A percentile compares a stretch with the other conserved stretches of the same genome.
Conservation (phyloP, 176 grass and related monocot species). For the Oryza coarctata region DNA sequence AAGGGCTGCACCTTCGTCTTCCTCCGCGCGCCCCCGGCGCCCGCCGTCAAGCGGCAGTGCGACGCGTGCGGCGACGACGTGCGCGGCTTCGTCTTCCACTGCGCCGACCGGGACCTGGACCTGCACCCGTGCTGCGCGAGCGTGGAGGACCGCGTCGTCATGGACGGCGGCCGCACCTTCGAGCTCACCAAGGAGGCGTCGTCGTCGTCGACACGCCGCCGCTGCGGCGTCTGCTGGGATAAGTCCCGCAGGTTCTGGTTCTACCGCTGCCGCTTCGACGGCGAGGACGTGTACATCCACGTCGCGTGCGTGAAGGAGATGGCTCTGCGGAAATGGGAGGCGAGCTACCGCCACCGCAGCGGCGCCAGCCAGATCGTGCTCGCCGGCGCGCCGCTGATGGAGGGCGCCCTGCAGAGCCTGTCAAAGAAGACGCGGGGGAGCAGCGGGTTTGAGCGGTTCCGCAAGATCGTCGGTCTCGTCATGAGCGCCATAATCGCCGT, state of each 20-base stretch:
- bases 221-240: not conserved
- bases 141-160: not conserved
- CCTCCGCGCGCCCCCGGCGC: not conserved
- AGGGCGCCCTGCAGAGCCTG: not conserved
- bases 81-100: not conserved
- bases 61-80: not conserved
- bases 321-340: not conserved
- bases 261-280: not conserved
- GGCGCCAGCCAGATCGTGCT: not conserved
- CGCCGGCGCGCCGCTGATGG: not conserved
- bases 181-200: not conserved
- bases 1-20: not conserved
- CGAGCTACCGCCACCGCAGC: not conserved
- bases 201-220: not conserved
- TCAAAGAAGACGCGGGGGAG: not conserved
- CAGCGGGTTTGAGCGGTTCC: not conserved
- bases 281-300: not conserved
- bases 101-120: not conserved
- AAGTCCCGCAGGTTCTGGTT: not conserved
- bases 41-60: not conserved
- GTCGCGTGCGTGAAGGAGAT: not conserved
- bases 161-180: not conserved
- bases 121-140: constrained; percentile 33
- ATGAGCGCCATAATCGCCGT: constrained; percentile 2
- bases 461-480: not conserved